A percentile compares a stretch with the other conserved stretches of the same genome.
These are phyloP conservation scores for Populus simonii DNA, from an alignment of 345 rosid genomes.

Conservation along the genomic window DNA sequence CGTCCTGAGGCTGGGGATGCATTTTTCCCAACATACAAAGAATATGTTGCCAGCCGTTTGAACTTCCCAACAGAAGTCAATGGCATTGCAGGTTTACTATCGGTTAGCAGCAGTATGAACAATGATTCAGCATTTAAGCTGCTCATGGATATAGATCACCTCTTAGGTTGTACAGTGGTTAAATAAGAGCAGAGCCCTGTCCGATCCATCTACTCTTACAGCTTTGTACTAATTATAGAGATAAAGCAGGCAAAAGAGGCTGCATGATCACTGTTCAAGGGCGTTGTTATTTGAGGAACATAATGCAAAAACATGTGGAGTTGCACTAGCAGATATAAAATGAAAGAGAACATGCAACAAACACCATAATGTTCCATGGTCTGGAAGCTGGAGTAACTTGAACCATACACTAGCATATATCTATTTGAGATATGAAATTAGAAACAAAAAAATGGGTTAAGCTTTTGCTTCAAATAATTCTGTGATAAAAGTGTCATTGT, in stretches of 20 bases:
- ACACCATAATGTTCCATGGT: neutral
- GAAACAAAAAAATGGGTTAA: neutral
- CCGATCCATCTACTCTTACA: neutral
- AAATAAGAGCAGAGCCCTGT: neutral
- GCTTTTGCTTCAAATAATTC: neutral
- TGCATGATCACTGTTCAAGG: neutral
- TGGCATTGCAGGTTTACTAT: neutral
- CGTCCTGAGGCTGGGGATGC: neutral
- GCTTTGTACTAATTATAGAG: neutral
- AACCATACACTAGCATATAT: neutral
- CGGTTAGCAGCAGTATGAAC: neutral
- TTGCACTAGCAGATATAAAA: neutral
- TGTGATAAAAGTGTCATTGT: neutral
- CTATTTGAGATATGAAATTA: neutral
- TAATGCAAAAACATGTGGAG: neutral
- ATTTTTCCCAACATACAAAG: neutral
- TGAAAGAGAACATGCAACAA: neutral
- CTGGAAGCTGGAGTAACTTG: neutral
- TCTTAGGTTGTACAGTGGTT: neutral
- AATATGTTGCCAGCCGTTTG: neutral
- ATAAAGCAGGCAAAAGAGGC: neutral
- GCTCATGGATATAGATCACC: neutral
- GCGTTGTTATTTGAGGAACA: neutral
- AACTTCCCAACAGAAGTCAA: neutral
- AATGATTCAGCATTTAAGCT: neutral